Conservation (phyloP, 257 asterid genomes). For the Cordia subcordata region DNA sequence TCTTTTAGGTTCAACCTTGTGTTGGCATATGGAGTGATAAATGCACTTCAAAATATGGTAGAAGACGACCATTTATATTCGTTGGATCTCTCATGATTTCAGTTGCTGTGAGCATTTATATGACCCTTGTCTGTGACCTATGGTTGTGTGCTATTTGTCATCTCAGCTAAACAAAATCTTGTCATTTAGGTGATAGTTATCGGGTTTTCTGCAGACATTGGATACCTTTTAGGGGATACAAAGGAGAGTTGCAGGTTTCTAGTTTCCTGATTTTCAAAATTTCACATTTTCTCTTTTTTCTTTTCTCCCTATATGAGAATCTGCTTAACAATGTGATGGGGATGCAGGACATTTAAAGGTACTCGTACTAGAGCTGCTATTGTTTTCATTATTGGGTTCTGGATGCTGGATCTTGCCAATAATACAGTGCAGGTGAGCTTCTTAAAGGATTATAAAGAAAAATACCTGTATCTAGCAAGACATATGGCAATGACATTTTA, state of each 20-base stretch:
- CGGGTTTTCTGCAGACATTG: constrained; percentile 99
- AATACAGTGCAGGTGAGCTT: constrained; percentile 93
- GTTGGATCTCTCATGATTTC: constrained; percentile 87
- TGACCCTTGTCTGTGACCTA: constrained; percentile 14
- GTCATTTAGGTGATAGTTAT: constrained; percentile 77
- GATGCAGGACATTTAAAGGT: constrained; percentile 92
- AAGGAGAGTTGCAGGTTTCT: constrained; percentile 96
- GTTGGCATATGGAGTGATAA: constrained; percentile 99
- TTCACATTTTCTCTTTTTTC: constrained; percentile 17
- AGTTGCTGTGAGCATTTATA: constrained; percentile 55
- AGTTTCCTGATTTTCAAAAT: constrained; percentile 12
- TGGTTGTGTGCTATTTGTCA: constrained; percentile 12
- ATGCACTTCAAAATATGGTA: constrained; percentile 85
- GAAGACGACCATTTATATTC: constrained; percentile 83
- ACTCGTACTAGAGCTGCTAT: constrained; percentile 96
- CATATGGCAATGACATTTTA: constrained; percentile 11
- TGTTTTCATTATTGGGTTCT: constrained; percentile 84
- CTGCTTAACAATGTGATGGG: constrained; percentile 26
- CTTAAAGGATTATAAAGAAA: constrained; percentile 1
- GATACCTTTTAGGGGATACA: constrained; percentile 90
- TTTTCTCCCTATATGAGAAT: constrained; percentile 7
- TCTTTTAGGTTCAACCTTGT: constrained; percentile 95
- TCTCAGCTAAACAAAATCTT: constrained; percentile 37
- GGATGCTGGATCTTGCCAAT: constrained; percentile 99
- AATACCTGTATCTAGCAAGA: not conserved